Evolutionary conservation across 331 rosid species (phyloP).

Genomic region (Acacia concinna): DNA sequence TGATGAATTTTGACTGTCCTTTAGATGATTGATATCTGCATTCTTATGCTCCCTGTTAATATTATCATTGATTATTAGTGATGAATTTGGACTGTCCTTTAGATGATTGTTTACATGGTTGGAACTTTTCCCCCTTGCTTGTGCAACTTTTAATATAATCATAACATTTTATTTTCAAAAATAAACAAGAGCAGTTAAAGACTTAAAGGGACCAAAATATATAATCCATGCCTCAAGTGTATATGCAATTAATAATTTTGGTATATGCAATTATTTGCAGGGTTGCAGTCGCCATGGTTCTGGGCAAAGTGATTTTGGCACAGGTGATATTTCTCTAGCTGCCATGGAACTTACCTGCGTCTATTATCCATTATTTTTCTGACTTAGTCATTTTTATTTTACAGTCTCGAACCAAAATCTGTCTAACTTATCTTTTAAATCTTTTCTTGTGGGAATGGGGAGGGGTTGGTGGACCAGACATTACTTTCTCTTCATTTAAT

Average conservation of each 20-base stretch:
- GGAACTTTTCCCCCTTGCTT: not conserved
- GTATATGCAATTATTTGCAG: conserved; percentile 43
- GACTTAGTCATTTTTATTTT: not conserved
- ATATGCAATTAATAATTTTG: conserved; percentile 1
- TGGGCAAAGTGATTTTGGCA: conserved; percentile 68
- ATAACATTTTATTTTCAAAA: conserved; percentile 16
- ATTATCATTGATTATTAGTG: conserved; percentile 20
- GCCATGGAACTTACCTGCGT: conserved; percentile 8
- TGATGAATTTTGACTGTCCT: not conserved
- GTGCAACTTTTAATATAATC: not conserved
- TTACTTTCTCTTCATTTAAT: not conserved
- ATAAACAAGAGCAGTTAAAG: not conserved
- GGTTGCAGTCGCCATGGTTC: conserved; percentile 76
- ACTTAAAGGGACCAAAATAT: not conserved
- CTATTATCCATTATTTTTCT: conserved; percentile 4
- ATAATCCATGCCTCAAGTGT: not conserved
- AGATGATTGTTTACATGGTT: too few species aligned
- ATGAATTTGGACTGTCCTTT: too few species aligned
- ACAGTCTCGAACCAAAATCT: not conserved
- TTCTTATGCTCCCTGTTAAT: not conserved
- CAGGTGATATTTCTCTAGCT: conserved; percentile 54
- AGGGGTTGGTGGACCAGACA: not conserved
- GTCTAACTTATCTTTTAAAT: not conserved
- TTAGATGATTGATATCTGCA: conserved; percentile 9
- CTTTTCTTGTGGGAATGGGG: conserved; percentile 1